phyloP scores from a whole-genome alignment of 352 stramenopile genomes.

The Phytophthora cryptogea region DNA sequence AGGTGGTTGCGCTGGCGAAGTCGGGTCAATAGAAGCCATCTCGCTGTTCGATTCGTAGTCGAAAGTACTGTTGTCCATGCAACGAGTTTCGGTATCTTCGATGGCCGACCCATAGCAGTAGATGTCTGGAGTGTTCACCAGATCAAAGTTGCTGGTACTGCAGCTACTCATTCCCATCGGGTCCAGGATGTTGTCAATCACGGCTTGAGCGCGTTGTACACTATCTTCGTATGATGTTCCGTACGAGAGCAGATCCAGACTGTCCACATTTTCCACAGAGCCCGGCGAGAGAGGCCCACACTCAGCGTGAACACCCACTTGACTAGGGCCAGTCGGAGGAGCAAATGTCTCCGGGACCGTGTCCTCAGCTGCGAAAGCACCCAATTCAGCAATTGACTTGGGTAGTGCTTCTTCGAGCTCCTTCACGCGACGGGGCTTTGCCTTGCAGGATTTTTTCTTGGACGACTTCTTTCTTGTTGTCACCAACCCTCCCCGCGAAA shows the following conservation, averaged over 20 bases:
- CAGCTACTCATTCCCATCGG: conserved; percentile 32
- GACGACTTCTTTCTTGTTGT: conserved; percentile 10
- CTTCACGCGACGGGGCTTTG: conserved; percentile 8
- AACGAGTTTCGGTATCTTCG: conserved; percentile 9
- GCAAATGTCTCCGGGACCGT: not conserved
- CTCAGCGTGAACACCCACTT: conserved; percentile 3
- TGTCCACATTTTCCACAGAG: conserved; percentile 34
- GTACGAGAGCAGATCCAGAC: conserved; percentile 15
- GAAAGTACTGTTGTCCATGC: conserved; percentile 10
- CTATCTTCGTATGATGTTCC: conserved; percentile 14
- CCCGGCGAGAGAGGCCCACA: conserved; percentile 38
- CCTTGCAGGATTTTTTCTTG: conserved; percentile 27
- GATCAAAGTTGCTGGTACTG: not conserved
- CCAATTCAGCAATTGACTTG: not conserved
- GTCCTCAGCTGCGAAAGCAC: conserved; percentile 2
- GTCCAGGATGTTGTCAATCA: conserved; percentile 38
- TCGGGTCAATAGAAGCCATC: conserved; percentile 16
- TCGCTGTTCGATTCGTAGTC: conserved; percentile 1
- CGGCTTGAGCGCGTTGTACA: conserved; percentile 22
- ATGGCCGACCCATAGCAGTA: not conserved
- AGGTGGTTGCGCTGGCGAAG: conserved; percentile 25
- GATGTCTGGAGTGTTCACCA: not conserved
- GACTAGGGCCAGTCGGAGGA: not conserved
- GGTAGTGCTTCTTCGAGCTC: not conserved
- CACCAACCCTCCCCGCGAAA: not conserved